Evolutionary conservation across 768 basidiomycete genomes (phyloP).

Genomic region (Naganishia onofrii): DNA sequence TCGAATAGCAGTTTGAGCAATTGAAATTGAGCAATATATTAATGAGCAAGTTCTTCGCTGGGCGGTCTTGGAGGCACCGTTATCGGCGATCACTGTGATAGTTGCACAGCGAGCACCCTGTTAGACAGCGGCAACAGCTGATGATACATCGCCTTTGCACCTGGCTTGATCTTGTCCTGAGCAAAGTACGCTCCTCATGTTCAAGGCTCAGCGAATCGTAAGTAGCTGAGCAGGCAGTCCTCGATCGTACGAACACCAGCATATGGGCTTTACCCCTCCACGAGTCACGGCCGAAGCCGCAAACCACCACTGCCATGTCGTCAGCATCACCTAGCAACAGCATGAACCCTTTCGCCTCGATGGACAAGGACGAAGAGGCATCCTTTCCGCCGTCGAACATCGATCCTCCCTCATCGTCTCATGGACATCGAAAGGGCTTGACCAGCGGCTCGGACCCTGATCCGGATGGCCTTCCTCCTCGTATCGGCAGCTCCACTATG

Average conservation of each 20-base stretch:
- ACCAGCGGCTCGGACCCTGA: constrained; percentile 5
- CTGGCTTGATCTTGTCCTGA: no score
- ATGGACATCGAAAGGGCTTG: neutral
- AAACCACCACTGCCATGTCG: constrained; percentile 6
- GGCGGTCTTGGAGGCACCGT: no score
- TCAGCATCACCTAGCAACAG: constrained; percentile 25
- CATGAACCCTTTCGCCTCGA: constrained; percentile 20
- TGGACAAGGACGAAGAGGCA: constrained; percentile 7
- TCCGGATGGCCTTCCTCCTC: constrained; percentile 12
- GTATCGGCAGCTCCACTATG: neutral
- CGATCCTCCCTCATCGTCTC: neutral
- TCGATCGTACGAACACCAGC: neutral
- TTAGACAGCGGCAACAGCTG: no score
- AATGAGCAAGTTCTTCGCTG: no score
- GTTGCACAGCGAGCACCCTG: neutral
- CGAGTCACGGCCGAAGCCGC: neutral
- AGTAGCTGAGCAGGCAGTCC: neutral
- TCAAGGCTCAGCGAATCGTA: no score
- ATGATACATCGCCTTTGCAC: no score
- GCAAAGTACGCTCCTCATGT: no score
- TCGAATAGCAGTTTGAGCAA: no score
- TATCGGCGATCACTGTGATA: neutral
- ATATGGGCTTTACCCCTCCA: neutral
- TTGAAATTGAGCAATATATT: no score
- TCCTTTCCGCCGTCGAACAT: constrained; percentile 17